Conservation (phyloP, 495 filamentous ascomycete genomes). For the Pyrenula massariospora region DNA sequence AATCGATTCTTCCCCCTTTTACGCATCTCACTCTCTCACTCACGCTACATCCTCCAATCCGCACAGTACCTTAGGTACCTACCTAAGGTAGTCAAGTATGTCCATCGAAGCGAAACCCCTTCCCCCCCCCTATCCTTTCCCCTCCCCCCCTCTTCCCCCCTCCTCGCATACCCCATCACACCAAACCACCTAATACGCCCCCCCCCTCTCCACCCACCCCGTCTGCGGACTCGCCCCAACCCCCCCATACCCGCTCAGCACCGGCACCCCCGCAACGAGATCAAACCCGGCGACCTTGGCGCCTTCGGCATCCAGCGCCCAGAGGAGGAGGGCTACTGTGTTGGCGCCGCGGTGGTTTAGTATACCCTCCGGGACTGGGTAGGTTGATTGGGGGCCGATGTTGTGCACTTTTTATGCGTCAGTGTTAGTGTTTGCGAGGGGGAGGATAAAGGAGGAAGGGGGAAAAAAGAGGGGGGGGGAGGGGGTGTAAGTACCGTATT, state of each 20-base stretch:
- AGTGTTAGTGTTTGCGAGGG: not conserved
- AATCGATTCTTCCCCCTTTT: no score
- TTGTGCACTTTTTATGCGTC: conserved; percentile 28
- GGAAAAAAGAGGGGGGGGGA: no score
- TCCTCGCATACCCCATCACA: no score
- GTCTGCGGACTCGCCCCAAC: conserved; percentile 40
- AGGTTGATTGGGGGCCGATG: conserved; percentile 47
- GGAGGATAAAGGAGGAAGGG: not conserved
- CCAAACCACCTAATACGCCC: conserved; percentile 49
- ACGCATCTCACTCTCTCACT: no score
- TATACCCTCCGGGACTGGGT: conserved; percentile 43
- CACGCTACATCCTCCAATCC: no score
- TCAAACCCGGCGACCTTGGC: conserved; percentile 40
- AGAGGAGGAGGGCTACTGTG: conserved; percentile 33
- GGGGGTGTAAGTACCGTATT: no score
- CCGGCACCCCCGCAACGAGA: conserved; percentile 35
- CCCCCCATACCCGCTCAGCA: conserved; percentile 39
- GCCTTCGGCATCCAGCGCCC: conserved; percentile 39
- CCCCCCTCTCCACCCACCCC: conserved; percentile 32
- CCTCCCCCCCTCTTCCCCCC: not conserved
- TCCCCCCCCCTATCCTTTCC: not conserved
- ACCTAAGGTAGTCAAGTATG: not conserved
- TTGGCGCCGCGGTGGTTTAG: conserved; percentile 40
- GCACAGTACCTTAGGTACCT: no score
- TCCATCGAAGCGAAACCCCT: not conserved